Evolutionary conservation across 1,139 yeast species (phyloP), one percentile per base, ranked within the genome.

Genomic region (Trichomonascaceae sp.): DNA sequence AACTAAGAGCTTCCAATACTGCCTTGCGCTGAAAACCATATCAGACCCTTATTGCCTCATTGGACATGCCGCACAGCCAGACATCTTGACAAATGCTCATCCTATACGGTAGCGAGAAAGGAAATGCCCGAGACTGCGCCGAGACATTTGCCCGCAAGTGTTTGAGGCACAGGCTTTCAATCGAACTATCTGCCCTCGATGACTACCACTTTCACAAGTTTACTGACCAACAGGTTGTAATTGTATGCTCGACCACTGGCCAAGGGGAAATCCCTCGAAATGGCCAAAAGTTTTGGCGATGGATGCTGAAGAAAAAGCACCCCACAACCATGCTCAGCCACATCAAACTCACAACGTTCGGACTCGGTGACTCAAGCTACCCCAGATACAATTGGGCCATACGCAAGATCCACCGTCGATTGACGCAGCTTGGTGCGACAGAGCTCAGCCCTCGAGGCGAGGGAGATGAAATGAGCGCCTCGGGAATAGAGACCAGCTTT

Each of bases 341-440:
- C 49, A 49, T 82, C 11, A 54, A 62, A 20, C 65, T 85, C 43
- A 71, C 89, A 3, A 68, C 85, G 2, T 76, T 89, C 51, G 99
- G 98, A 0, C 60, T 92, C 2, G 99, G 99, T n/a, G 97, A 89
- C 52, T 77, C 95, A 0, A 78, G 93, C 1, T 89, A 89, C 51
- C 79, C 93, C 3, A 71, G 77, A 45, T 87, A 46, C 59, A 89
- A 89, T 56, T 76, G 76, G 66, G 95, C 95, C 9, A 71, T 80
- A 26, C 70, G 77, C 41, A 87, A 89, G 51, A 54, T 92, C 13
- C 94, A 87, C 49, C 67, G 75, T 8, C 65, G 99, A 39, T 52
- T 89, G 27, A 48, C 64, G 17, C 96, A 87, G 56, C 60, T 92
- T 15, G 98, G 98, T 0, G 94, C 92, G 4, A 44, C 45, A 1